Evolutionary conservation across 164 flowering plant species (phyloP).

Genomic region (Stephania yunnanensis): DNA sequence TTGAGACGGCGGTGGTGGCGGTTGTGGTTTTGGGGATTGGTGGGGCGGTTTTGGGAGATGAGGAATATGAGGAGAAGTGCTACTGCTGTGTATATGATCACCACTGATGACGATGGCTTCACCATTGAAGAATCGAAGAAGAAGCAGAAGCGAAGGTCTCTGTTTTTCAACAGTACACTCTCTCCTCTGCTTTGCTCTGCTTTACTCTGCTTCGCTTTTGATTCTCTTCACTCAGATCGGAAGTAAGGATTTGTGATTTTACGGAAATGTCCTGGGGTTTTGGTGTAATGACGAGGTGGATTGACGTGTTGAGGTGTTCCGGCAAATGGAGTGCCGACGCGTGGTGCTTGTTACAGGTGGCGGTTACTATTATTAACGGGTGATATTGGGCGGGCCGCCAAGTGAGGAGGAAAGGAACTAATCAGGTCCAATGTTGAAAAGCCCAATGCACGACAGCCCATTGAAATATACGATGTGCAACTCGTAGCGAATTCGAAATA

Average conservation of each 20-base stretch:
- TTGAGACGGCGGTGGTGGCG: conserved; percentile 60
- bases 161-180: no score
- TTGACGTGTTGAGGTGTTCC: neutral
- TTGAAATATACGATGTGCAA: no score
- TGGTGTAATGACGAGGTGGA: neutral
- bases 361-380: no score
- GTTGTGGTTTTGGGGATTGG: conserved; percentile 22
- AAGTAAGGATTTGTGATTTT: no score
- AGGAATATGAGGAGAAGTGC: conserved; percentile 54
- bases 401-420: no score
- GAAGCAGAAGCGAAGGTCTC: neutral
- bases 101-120: conserved; percentile 25
- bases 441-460: no score
- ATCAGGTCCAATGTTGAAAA: no score
- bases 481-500: no score
- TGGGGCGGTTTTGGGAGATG: conserved; percentile 38
- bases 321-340: neutral
- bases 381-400: no score
- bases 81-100: conserved; percentile 51
- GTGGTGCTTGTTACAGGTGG: neutral
- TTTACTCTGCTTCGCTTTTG: neutral
- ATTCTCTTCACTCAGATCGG: neutral
- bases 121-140: conserved; percentile 3
- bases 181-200: neutral
- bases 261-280: no score